A percentile compares a stretch with the other conserved stretches of the same genome.
Conservation (phyloP, 257 asterid genomes). For the Marsdenia floribunda region DNA sequence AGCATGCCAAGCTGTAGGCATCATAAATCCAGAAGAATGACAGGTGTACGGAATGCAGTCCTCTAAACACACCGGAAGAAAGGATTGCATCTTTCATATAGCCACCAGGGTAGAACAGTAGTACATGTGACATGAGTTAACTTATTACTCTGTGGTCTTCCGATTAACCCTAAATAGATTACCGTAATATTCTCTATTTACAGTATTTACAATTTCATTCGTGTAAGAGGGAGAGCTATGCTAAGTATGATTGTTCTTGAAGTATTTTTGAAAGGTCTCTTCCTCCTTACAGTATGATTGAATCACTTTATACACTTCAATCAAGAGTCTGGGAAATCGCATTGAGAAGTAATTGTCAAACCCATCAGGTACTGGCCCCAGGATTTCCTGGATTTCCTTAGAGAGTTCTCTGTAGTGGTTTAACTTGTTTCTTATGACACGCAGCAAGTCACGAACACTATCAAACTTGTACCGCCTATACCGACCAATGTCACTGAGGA, state of each 20-base stretch:
- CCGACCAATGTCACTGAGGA: conserved; percentile 67
- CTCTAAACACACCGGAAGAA: no score
- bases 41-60: no score
- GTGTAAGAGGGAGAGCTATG: background rate
- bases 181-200: background rate
- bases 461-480: conserved; percentile 76
- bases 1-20: no score
- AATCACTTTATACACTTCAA: conserved; percentile 58
- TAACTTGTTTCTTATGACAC: conserved; percentile 69
- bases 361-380: conserved; percentile 79
- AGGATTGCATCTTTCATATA: background rate
- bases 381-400: conserved; percentile 50
- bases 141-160: background rate
- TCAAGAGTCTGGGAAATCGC: conserved; percentile 63
- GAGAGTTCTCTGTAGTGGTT: conserved; percentile 84
- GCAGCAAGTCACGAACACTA: conserved; percentile 64
- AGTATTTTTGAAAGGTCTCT: conserved; percentile 55
- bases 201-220: background rate
- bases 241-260: conserved; percentile 33
- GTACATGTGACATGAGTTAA: background rate
- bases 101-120: background rate
- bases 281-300: conserved; percentile 48
- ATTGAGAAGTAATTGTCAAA: conserved; percentile 63
- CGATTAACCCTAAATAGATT: background rate
- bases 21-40: no score